phyloP scores from a whole-genome alignment of 306 rosid genomes.

The Casuarina cunninghamiana region DNA sequence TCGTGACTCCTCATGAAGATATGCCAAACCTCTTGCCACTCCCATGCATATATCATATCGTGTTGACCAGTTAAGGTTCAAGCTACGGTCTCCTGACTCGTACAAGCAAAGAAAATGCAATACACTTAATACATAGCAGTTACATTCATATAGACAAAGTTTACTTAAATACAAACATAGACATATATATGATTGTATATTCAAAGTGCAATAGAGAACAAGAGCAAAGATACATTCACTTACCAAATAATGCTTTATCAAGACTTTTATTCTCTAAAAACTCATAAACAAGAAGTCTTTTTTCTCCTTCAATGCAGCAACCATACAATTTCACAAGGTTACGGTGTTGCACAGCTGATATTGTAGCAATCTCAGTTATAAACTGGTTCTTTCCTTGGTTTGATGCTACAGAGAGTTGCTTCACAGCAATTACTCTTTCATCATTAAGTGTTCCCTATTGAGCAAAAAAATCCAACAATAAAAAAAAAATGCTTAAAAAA shows the following conservation, averaged over 20 bases:
- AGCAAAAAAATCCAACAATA: neutral
- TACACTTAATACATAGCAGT: neutral
- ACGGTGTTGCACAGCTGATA: constrained; percentile 84
- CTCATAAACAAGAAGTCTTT: constrained; percentile 77
- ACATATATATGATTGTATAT: neutral
- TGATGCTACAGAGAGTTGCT: constrained; percentile 72
- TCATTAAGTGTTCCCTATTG: constrained; percentile 69
- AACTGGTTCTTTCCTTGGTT: constrained; percentile 86
- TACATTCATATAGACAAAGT: neutral
- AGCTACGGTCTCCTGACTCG: constrained; percentile 39
- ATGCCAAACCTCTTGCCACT: constrained; percentile 73
- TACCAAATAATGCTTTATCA: constrained; percentile 89
- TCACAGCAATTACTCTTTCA: constrained; percentile 77
- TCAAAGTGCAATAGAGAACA: neutral
- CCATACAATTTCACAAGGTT: constrained; percentile 78
- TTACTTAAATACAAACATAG: neutral
- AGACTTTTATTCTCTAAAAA: constrained; percentile 81
- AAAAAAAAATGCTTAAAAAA: neutral
- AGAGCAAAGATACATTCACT: constrained; percentile 2
- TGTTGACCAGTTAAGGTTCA: constrained; percentile 60
- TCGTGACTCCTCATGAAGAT: constrained; percentile 79
- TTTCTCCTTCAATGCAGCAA: constrained; percentile 70
- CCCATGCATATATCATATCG: constrained; percentile 73
- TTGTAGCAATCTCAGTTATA: constrained; percentile 79
- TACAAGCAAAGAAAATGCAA: neutral